phyloP scores from a whole-genome alignment of 2,329 filamentous ascomycete genomes.

The Aureobasidium sp. region DNA sequence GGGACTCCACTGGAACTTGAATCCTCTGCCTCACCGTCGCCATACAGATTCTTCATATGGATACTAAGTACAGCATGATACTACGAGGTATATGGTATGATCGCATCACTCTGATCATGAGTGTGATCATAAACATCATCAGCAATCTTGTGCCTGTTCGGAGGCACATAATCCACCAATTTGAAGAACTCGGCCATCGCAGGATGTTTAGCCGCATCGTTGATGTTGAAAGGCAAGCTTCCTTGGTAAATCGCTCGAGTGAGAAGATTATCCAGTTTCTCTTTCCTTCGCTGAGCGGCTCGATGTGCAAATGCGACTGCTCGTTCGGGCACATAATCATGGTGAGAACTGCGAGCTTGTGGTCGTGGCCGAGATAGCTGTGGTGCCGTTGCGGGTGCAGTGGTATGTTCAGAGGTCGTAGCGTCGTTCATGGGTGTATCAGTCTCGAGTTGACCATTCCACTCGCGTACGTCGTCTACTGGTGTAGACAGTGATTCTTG shows the following conservation, averaged over 20 bases:
- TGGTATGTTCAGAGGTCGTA: not conserved
- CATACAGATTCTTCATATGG: too few relatives aligned
- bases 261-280: not conserved
- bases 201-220: not conserved
- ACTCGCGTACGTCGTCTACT: not conserved
- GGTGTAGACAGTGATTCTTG: not conserved
- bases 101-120: not conserved
- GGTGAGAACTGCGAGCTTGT: not conserved
- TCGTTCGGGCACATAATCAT: not conserved
- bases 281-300: not conserved
- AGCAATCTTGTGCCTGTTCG: not conserved
- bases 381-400: not conserved
- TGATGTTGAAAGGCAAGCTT: constrained; percentile 3
- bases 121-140: constrained; percentile 11
- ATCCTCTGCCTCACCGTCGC: too few relatives aligned
- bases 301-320: constrained; percentile 4
- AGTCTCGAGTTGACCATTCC: not conserved
- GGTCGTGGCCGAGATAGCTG: not conserved
- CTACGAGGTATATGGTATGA: not conserved
- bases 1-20: too few relatives aligned
- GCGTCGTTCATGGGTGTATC: constrained; percentile 1
- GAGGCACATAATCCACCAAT: constrained; percentile 7
- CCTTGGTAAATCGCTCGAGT: constrained; percentile 6
- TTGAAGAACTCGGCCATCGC: constrained; percentile 10
- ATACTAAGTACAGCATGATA: too few relatives aligned